Conservation (phyloP, 805 yeast species). For the Barnettozyma siamensis region DNA sequence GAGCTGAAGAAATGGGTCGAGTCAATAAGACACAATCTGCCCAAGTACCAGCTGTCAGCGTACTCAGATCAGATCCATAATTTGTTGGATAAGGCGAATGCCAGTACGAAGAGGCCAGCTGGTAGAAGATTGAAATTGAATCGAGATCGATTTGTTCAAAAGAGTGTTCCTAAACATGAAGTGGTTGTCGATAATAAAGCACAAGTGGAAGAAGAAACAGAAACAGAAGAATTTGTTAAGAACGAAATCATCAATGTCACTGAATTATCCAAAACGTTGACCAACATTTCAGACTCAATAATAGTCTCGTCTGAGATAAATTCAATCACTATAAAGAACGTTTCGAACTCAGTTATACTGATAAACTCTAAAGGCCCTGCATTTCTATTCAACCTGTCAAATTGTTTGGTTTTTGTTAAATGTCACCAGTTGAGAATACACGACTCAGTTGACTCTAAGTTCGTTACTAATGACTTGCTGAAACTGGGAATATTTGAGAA, state of each 20-base stretch:
- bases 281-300: slow-evolving; percentile 9
- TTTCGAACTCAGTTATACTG: slow-evolving; percentile 10
- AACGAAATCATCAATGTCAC: neutral
- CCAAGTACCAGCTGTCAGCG: slow-evolving; percentile 18
- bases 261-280: slow-evolving; percentile 5
- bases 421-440: slow-evolving; percentile 24
- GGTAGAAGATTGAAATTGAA: slow-evolving; percentile 11
- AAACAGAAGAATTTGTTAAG: neutral
- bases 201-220: neutral
- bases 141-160: slow-evolving; percentile 2
- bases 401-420: slow-evolving; percentile 12
- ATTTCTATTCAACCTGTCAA: slow-evolving; percentile 9
- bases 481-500: slow-evolving; percentile 19
- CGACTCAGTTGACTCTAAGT: slow-evolving; percentile 6
- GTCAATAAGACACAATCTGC: slow-evolving; percentile 15
- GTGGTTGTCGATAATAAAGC: neutral
- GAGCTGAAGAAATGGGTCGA: slow-evolving; percentile 13
- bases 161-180: neutral
- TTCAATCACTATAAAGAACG: slow-evolving; percentile 12
- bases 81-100: slow-evolving; percentile 5
- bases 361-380: slow-evolving; percentile 15
- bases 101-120: neutral
- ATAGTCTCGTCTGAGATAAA: slow-evolving; percentile 4
- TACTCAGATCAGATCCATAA: slow-evolving; percentile 15
- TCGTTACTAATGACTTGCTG: slow-evolving; percentile 7